Percentiles rank a stretch among this genome's conserved stretches.
phyloP scores from a whole-genome alignment of 2,329 filamentous ascomycete genomes.

The Penicillium brevicompactum region DNA sequence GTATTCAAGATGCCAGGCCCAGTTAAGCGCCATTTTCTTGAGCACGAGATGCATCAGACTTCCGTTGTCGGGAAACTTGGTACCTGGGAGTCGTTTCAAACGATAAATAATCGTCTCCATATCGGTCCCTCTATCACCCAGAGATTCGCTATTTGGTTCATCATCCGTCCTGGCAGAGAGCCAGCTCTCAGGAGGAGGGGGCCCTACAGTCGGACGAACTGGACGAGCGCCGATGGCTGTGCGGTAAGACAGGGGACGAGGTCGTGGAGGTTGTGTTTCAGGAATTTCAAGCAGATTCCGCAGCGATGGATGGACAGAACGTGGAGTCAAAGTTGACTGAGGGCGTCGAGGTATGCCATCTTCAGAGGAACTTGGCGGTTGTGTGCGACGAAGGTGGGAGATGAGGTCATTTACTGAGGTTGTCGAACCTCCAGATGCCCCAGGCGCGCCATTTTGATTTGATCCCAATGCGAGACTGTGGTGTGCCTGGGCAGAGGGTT shows the following conservation, averaged over 20 bases:
- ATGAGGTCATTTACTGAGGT: conserved; percentile 52
- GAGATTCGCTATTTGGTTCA: not conserved
- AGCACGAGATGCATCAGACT: conserved; percentile 56
- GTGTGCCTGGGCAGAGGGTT: conserved; percentile 44
- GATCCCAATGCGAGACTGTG: conserved; percentile 38
- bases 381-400: conserved; percentile 48
- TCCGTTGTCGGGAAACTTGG: conserved; percentile 35
- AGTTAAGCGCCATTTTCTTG: conserved; percentile 58
- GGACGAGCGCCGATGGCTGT: conserved; percentile 36
- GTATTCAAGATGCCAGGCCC: conserved; percentile 59
- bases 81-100: conserved; percentile 44
- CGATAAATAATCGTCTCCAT: conserved; percentile 30
- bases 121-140: conserved; percentile 8
- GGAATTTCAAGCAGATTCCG: conserved; percentile 49
- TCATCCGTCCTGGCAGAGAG: conserved; percentile 27
- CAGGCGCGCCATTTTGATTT: conserved; percentile 31
- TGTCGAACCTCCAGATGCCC: conserved; percentile 20
- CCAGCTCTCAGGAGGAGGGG: conserved; percentile 51
- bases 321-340: conserved; percentile 6
- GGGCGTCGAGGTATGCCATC: not conserved
- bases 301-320: conserved; percentile 49
- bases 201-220: conserved; percentile 45
- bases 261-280: conserved; percentile 45
- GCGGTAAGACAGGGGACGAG: conserved; percentile 37
- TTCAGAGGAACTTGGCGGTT: conserved; percentile 28